Base-by-base conservation (phyloP, 2,329 filamentous ascomycete genomes). In the Metarhizium anisopliae region DNA sequence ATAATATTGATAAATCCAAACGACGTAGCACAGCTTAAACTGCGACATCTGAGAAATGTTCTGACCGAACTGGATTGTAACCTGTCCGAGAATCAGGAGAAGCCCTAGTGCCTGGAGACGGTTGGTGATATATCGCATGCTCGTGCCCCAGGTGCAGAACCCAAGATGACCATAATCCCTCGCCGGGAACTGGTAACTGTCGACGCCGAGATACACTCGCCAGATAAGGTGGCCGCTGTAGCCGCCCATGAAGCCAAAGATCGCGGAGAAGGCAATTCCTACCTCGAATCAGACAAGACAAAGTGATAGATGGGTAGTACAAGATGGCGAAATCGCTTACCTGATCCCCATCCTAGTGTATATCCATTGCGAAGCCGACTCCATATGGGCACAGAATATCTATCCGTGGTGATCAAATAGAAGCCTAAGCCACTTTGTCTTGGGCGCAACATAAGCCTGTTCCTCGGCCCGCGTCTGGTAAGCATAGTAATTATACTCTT, bases 11-110 rank as follows among this genome's bases (percentile, higher is more conserved):
- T 69, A 47, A 80, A 65, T 50, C 72, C 72, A 81, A 8, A 77
- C 73, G 45, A 76, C 71, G 64, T 78, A 83, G 68, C 80, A 83
- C 11, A 82, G 64, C 0, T 67, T 35, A 11, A 35, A 35, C 32
- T 35, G 32, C 32, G 32, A 35, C 32, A 80, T 72, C 62, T 83
- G 78, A 1, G 75, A 78, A 29, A 84, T 75, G 18, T 75, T 74
- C 64, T 83, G 75, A 3, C 79, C 80, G 50, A 77, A 80, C 52
- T 68, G 71, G 45, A 83, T 73, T 53, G 81, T 76, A 49, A 83
- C 68, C 43, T 81, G 68, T 1, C 74, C 72, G 1, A 83, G 77
- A 49, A 77, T 77, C 30, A 83, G 67, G 30, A 83, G 63, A 35
- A 80, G 67, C 58, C 74, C 73, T 32, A 80, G 59, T 0, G 74